phyloP scores from a whole-genome alignment of 306 rosid genomes.

The Acacia crassicarpa region DNA sequence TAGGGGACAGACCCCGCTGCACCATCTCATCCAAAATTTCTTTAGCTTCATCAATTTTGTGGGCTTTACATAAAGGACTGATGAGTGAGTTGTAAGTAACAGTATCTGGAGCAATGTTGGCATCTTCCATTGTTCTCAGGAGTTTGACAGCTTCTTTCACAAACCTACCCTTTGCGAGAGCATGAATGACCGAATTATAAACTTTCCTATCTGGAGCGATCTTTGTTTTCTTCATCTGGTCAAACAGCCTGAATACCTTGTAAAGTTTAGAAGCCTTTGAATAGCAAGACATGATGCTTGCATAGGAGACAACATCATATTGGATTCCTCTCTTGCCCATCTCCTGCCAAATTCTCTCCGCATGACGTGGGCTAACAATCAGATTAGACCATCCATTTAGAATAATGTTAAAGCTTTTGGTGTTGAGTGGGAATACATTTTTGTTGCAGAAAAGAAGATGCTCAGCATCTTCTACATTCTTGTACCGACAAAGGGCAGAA shows the following conservation, averaged over 20 bases:
- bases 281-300: slow-evolving; percentile 81
- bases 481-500: slow-evolving; percentile 90
- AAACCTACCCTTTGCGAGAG: slow-evolving; percentile 71
- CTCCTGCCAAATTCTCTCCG: slow-evolving; percentile 80
- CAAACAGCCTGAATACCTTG: slow-evolving; percentile 67
- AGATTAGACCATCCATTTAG: slow-evolving; percentile 88
- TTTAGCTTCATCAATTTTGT: slow-evolving; percentile 63
- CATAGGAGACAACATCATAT: slow-evolving; percentile 77
- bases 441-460: slow-evolving; percentile 71
- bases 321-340: slow-evolving; percentile 66
- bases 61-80: slow-evolving; percentile 78
- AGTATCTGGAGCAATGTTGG: slow-evolving; percentile 58
- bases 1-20: slow-evolving; percentile 54
- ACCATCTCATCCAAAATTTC: slow-evolving; percentile 59
- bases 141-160: slow-evolving; percentile 67
- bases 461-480: slow-evolving; percentile 82
- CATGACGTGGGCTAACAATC: slow-evolving; percentile 63
- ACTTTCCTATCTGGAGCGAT: slow-evolving; percentile 75
- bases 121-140: slow-evolving; percentile 64
- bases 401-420: slow-evolving; percentile 87
- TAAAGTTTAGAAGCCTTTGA: slow-evolving; percentile 65
- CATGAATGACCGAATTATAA: slow-evolving; percentile 72
- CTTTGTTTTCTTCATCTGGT: slow-evolving; percentile 59
- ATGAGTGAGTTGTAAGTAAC: slow-evolving; percentile 87
- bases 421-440: slow-evolving; percentile 58